phyloP scores from a whole-genome alignment of 2,329 filamentous ascomycete species.

The Stagonosporopsis cucurbitacearum region DNA sequence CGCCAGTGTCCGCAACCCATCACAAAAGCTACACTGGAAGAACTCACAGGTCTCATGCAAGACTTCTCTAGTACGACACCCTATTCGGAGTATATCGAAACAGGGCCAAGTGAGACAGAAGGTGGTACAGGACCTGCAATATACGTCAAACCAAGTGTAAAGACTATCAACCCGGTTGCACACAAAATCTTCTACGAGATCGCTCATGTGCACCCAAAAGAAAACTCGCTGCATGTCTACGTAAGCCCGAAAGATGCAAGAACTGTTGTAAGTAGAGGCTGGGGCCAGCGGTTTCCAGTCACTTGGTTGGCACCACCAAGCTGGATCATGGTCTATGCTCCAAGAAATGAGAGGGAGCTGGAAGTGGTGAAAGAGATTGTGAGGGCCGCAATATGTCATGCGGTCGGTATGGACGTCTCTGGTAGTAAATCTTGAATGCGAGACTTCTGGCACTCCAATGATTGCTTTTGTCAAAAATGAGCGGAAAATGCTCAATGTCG shows the following conservation, averaged over 20 bases:
- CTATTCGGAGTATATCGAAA: slow-evolving; percentile 30
- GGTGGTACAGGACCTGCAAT: slow-evolving; percentile 42
- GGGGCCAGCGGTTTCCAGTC: slow-evolving; percentile 70
- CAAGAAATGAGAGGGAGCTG: slow-evolving; percentile 72
- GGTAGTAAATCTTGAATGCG: slow-evolving; percentile 1
- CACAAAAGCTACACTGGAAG: slow-evolving; percentile 25
- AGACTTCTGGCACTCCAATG: background rate
- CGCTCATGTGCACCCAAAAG: slow-evolving; percentile 74
- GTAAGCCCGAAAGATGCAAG: slow-evolving; percentile 78
- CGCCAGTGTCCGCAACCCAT: slow-evolving; percentile 34
- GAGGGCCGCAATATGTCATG: slow-evolving; percentile 74
- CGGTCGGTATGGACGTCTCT: slow-evolving; percentile 42
- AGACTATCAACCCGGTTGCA: slow-evolving; percentile 36
- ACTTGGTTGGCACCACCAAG: slow-evolving; percentile 40
- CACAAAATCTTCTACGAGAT: slow-evolving; percentile 43
- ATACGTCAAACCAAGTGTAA: slow-evolving; percentile 35
- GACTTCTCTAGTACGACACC: slow-evolving; percentile 25
- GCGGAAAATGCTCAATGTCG: background rate
- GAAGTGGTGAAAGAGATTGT: slow-evolving; percentile 72
- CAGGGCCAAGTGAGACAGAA: slow-evolving; percentile 38
- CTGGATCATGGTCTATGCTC: slow-evolving; percentile 76
- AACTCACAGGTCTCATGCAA: slow-evolving; percentile 32
- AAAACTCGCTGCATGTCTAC: slow-evolving; percentile 78
- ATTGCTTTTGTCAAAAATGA: background rate
- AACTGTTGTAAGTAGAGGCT: slow-evolving; percentile 73